Evolutionary conservation across 805 yeast genomes (phyloP).

Genomic region (Lachancea sp.): DNA sequence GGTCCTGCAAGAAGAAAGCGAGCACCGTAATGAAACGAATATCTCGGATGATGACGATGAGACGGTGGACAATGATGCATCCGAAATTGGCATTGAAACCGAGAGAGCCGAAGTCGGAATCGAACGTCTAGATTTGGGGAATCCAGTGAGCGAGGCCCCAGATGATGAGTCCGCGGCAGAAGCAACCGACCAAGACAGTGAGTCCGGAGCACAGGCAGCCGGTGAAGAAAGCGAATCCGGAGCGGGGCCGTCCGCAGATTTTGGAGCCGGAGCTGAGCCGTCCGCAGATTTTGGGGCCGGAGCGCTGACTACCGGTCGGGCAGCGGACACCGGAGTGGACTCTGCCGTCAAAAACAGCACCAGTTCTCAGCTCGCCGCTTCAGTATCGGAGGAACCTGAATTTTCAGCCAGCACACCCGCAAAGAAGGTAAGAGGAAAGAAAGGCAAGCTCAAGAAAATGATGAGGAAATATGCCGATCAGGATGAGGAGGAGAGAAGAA

Average conservation of each 20-base stretch:
- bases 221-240: too few relatives aligned
- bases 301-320: too few relatives aligned
- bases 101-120: not conserved
- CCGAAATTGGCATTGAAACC: not conserved
- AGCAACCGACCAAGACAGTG: too few relatives aligned
- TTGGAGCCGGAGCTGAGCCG: too few relatives aligned
- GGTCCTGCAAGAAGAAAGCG: not conserved
- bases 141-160: too few relatives aligned
- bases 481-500: constrained; percentile 76
- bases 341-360: too few relatives aligned
- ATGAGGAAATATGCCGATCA: constrained; percentile 81
- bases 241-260: too few relatives aligned
- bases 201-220: too few relatives aligned
- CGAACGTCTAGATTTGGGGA: not conserved
- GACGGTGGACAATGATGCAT: not conserved
- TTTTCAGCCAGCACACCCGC: constrained; percentile 9
- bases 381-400: not conserved
- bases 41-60: not conserved
- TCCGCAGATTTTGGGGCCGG: too few relatives aligned
- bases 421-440: constrained; percentile 70
- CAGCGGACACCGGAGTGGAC: too few relatives aligned
- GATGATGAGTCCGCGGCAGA: too few relatives aligned
- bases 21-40: not conserved
- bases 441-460: constrained; percentile 75
- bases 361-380: not conserved